Base-by-base conservation (phyloP, 2,329 filamentous ascomycete genomes). In the Fusarium stilboides region DNA sequence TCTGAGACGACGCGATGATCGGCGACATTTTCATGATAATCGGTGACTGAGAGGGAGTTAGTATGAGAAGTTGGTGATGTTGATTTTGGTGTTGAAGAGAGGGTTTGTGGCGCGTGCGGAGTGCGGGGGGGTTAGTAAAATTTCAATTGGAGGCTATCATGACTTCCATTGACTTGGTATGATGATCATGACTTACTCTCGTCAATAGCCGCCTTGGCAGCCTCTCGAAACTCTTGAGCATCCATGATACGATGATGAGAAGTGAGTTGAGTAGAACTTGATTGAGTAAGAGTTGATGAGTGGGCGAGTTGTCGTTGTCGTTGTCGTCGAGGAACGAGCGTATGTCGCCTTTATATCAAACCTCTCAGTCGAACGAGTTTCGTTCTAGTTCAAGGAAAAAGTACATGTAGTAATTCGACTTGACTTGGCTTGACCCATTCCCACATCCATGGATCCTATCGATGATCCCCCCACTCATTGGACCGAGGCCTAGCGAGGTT, bases 1-100 rank as follows among this genome's bases (percentile, higher is more conserved):
- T 87, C 87, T 14, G 94, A 91, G 10, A 97, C 83, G 37, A 97
- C 94, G 45, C 88, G 88, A 19, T 89, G 89, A 3, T 88, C 83
- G 50, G 88, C 84, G 56, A 98, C 85, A 22, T 85, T 92, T 66
- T 94, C 89, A 77, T 96, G 95, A 83, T 98, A 97, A 55, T 89
- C 85, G 75, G 93, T 89, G 76, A 98, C 93, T 96, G 39, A 34
- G 19, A 42, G 61, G 57, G 47, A 40, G 47, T 58, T 44, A 12
- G 45, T 44, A 17, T 44, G 19, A 34, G 40, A 40, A n/a, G 19
- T 46, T 49, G 54, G 17, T 44, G 8, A 17, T n/a, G 9, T 13
- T 28, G n/a, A 26, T 49, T n/a, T 59, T 47, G 52, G 17, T 34
- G 33, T 40, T 28, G 26, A 24, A 24, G 26, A 8, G 26, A 10